Evolutionary conservation across 768 basidiomycete species (phyloP), one percentile per base, ranked within the genome.

Genomic region (Russula sp.): DNA sequence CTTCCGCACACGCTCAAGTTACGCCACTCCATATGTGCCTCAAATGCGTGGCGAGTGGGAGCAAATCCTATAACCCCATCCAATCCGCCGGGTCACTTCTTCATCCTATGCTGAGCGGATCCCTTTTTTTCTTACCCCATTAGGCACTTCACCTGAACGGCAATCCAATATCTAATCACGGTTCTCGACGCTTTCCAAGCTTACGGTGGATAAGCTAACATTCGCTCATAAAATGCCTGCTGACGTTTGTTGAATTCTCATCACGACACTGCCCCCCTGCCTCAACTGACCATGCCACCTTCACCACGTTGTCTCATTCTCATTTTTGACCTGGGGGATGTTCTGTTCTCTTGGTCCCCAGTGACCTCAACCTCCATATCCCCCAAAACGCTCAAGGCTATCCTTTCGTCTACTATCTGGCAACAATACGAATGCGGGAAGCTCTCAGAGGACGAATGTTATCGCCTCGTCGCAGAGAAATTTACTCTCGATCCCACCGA

Each of bases 261-360:
- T 27, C 54, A n/a, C 35, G 40, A 32, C 9, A 18, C 8, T 18
- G 4, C 6, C 18, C 62, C 8, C 39, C 42, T 20, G 5, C 47
- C 20, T 20, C 47, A 14, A 3, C 8, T 1, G 3, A 40, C 3
- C 39, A 68, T 66, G 67, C 40, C 61, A n/a, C 44, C 45, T 3
- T 48, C 60, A 1, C 61, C 65, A 10, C 57, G 61, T 18, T 68
- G 65, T 45, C 54, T 64, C 11, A 70, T 77, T 7, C 71, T 82
- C 66, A 77, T 83, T 65, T 77, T 82, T 68, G 82, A 83, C 70
- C 70, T 83, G 16, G 81, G 82, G n/a, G 82, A 82, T 65, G 82
- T 83, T 22, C 73, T 83, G 31, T 82, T 84, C 69, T 75, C 74
- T 44, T 84, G 82, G 82, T 82, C 80, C 4, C 68, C 79, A 1